Evolutionary conservation across 108 stramenopile species (phyloP), one percentile per base, ranked within the genome.

Genomic region (Cyclotella sp.): DNA sequence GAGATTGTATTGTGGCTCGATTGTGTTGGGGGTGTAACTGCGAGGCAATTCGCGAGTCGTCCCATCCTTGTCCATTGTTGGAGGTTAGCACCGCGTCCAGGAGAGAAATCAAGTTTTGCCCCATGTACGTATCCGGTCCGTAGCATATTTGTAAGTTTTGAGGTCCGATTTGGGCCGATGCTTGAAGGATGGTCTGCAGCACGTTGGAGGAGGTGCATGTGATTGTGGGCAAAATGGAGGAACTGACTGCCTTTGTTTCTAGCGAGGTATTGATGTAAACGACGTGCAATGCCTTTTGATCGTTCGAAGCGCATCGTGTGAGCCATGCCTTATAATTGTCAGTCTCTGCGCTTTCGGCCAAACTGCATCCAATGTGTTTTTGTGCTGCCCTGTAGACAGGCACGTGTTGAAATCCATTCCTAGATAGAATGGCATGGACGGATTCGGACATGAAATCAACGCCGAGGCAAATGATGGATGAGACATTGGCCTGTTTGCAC

Each of bases 51-150:
- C 85, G 79, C 7, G 79, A 87, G 70, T 95, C 92, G 60, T 70
- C 81, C 94, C 94, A 95, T 13, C 42, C 67, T 9, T 62, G 30
- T 9, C 73, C 58, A 59, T 59, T 41, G 24, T 64, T 34, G 34
- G 34, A n/a, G 55, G 55, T 55, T 10, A 89, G 53, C 19, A 95
- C 68, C 1, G 83, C 68, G 62, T 80, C 69, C 11, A 98, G 72
- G 74, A 98, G 73, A 39, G 85, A 83, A n/a, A 82, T 67, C 8
- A 98, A 81, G 83, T 98, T 98, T 27, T 93, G 64, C 14, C 97
- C 97, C 97, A 98, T 98, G 89, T 96, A 97, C 18, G 97, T 98
- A 78, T 98, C 97, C 16, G 97, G 97, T 27, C 97, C 97, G 77
- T 98, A 98, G 66, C 89, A 77, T 22, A 97, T 88, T 16, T 73